Evolutionary conservation across 1,284 basidiomycete genomes (phyloP).

Genomic region (Inonotus obliquus): DNA sequence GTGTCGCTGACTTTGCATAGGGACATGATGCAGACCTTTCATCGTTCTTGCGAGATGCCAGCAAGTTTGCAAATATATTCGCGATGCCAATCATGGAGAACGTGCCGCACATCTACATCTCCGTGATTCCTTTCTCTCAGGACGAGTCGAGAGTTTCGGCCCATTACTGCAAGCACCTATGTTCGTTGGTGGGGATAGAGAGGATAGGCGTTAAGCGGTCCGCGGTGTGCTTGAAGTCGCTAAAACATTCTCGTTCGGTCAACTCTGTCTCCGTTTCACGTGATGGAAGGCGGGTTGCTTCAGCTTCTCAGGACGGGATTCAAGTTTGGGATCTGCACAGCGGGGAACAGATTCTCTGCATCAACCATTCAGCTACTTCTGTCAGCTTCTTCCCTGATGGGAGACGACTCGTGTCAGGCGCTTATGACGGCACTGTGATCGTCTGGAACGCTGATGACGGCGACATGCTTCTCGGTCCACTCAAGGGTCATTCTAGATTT

Average conservation of each 20-base stretch:
- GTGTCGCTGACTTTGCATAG: not conserved
- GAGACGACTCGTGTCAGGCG: conserved; percentile 12
- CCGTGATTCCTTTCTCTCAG: conserved; percentile 22
- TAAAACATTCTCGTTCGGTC: not conserved
- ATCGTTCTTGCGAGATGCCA: too few species aligned
- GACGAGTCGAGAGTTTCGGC: not conserved
- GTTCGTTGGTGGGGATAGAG: not conserved
- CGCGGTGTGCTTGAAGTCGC: not conserved
- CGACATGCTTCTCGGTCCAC: conserved; percentile 22
- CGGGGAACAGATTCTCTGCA: not conserved
- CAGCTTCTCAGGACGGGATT: conserved; percentile 11
- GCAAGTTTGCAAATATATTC: conserved; percentile 18
- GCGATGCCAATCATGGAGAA: conserved; percentile 17
- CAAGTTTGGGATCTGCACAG: conserved; percentile 17
- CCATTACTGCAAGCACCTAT: not conserved
- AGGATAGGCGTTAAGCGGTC: not conserved
- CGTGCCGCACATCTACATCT: conserved; percentile 25
- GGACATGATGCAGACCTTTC: not conserved
- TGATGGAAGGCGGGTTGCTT: not conserved
- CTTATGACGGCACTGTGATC: not conserved
- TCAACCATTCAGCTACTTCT: not conserved
- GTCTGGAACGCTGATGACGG: not conserved
- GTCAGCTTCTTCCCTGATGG: conserved; percentile 14
- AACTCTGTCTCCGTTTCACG: conserved; percentile 3
- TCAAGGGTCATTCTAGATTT: conserved; percentile 17